Percentiles rank a stretch among this genome's conserved stretches.
Conservation (phyloP, 1,139 yeast species). For the Geotrichum aggregatum region DNA sequence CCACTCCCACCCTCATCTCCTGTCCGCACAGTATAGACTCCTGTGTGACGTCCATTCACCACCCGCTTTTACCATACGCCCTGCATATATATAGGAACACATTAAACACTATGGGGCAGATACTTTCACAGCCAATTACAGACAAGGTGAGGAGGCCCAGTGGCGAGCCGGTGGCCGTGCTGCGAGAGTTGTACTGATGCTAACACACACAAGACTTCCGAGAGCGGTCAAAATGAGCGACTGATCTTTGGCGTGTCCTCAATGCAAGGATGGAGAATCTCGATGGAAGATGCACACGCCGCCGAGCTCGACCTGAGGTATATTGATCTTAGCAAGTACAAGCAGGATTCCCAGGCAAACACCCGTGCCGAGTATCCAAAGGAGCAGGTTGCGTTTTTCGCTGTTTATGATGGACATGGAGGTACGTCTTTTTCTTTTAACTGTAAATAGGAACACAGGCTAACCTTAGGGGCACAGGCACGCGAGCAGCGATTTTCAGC, state of each 20-base stretch:
- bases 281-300: constrained; percentile 97
- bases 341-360: not conserved
- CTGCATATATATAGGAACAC: not conserved
- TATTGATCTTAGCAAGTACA: constrained; percentile 8
- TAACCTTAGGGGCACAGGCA: constrained; percentile 33
- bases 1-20: not conserved
- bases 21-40: not conserved
- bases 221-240: constrained; percentile 60
- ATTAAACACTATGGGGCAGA: constrained; percentile 63
- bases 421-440: constrained; percentile 43
- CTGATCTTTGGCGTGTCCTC: constrained; percentile 81
- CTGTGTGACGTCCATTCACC: not conserved
- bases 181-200: not conserved
- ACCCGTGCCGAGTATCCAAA: constrained; percentile 10
- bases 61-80: not conserved
- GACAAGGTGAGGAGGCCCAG: constrained; percentile 43
- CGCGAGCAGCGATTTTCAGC: constrained; percentile 80
- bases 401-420: constrained; percentile 97
- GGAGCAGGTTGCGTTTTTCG: constrained; percentile 68
- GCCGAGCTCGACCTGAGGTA: constrained; percentile 53
- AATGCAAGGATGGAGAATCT: constrained; percentile 98
- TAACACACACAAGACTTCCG: constrained; percentile 49
- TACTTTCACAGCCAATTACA: constrained; percentile 65
- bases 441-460: not conserved
- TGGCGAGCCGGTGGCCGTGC: no score